Evolutionary conservation across 768 basidiomycete species (phyloP).

Genomic region (Podaxis mareebaensis): DNA sequence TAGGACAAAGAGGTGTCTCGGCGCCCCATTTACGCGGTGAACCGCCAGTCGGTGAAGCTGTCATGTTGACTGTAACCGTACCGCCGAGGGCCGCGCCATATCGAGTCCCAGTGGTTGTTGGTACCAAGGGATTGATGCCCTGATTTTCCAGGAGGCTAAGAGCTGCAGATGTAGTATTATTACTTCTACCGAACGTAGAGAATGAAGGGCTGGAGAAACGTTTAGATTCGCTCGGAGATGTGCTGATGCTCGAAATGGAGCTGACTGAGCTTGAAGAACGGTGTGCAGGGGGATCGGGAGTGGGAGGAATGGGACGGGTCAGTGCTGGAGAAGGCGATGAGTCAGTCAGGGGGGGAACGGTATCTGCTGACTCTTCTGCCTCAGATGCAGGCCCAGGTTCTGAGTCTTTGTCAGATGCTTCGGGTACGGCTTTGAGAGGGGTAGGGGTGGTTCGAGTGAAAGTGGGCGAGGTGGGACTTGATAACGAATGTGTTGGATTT

Average conservation of each 20-base stretch:
- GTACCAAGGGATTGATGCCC: constrained; percentile 28
- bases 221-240: neutral
- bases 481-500: constrained; percentile 30
- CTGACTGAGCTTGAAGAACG: neutral
- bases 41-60: constrained; percentile 31
- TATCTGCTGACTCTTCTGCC: constrained; percentile 4
- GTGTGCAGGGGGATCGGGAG: neutral
- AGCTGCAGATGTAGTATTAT: constrained; percentile 17
- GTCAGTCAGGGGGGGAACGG: neutral
- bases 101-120: constrained; percentile 59
- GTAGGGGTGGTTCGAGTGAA: constrained; percentile 21
- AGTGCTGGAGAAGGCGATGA: neutral
- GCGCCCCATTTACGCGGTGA: constrained; percentile 54
- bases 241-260: neutral
- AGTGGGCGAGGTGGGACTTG: constrained; percentile 36
- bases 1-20: constrained; percentile 63
- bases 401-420: neutral
- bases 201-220: neutral
- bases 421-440: neutral
- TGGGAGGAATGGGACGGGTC: neutral
- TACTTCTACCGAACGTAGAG: constrained; percentile 1
- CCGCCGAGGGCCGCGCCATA: constrained; percentile 60
- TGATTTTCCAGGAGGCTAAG: constrained; percentile 21
- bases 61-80: constrained; percentile 29
- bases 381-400: neutral